phyloP scores from a whole-genome alignment of 306 rosid genomes.

The Casuarina glauca region DNA sequence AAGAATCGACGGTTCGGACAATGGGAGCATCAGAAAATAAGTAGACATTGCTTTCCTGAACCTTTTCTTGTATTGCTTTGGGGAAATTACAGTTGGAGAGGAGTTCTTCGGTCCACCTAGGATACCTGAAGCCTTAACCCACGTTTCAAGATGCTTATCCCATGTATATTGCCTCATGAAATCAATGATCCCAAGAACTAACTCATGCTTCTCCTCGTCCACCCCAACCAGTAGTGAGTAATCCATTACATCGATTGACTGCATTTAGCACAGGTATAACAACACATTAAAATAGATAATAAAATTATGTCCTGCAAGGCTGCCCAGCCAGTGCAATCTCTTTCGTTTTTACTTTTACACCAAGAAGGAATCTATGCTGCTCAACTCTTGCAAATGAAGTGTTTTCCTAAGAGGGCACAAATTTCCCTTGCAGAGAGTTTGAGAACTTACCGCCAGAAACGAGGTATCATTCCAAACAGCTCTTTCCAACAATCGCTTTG shows the following conservation, averaged over 20 bases:
- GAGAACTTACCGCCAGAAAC: slow-evolving; percentile 84
- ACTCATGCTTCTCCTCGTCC: slow-evolving; percentile 88
- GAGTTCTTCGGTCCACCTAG: slow-evolving; percentile 94
- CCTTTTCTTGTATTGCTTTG: slow-evolving; percentile 90
- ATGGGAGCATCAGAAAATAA: slow-evolving; percentile 95
- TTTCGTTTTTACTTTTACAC: not conserved
- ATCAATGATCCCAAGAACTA: slow-evolving; percentile 95
- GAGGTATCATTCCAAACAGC: slow-evolving; percentile 97
- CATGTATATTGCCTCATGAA: slow-evolving; percentile 98
- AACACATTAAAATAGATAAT: slow-evolving; percentile 17
- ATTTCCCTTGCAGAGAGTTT: slow-evolving; percentile 8
- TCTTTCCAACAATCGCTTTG: slow-evolving; percentile 83
- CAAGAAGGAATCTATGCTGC: not conserved
- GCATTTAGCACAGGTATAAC: slow-evolving; percentile 33
- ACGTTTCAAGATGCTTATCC: slow-evolving; percentile 99
- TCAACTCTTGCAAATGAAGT: not conserved
- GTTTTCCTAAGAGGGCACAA: not conserved
- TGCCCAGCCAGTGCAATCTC: not conserved
- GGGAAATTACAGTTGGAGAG: slow-evolving; percentile 90
- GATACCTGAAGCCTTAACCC: slow-evolving; percentile 96
- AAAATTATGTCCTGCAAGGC: not conserved
- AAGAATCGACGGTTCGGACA: slow-evolving; percentile 64
- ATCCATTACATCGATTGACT: slow-evolving; percentile 96
- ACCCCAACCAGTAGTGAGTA: slow-evolving; percentile 91
- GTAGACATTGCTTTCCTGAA: slow-evolving; percentile 97